Base-by-base conservation (phyloP, 2,329 filamentous ascomycete genomes). In the Fusarium pseudograminearum region DNA sequence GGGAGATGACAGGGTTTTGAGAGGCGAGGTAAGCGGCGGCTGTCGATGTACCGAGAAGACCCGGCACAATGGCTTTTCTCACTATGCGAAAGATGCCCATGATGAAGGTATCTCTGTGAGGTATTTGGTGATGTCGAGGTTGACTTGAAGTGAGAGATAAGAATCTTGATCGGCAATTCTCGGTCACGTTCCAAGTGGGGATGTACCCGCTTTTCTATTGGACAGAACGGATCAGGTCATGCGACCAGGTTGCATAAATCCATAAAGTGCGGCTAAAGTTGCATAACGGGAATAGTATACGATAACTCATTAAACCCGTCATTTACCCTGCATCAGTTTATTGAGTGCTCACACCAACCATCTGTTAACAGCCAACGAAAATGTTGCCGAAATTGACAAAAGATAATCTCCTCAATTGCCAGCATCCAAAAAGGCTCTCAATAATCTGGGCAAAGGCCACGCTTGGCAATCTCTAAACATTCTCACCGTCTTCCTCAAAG, bases 11-110 rank as follows among this genome's bases (percentile, higher is more conserved):
- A 40, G 81, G 83, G 71, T 87, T 89, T 65, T 84, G 82, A 65
- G 85, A 82, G 53, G 80, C 83, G 44, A 85, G 77, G 52, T 86
- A 83, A 64, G 86, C 81, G 18, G 78, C 79, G 5, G 77, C 85
- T 24, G 81, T 81, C 18, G 85, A 85, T 16, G 85, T 83, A 68
- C 85, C 84, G 22, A 83, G 79, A 34, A 83, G 78, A 57, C 82
- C 82, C 7, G 81, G 80, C 61, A 83, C 80, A 50, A 84, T 69
- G 4, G 84, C 79, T 69, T 84, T 83, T 40, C 80, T 81, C 48
- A 86, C 77, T 67, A 89, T 74, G 26, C 80, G 80, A 54, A 87
- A 77, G 69, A 89, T 74, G n/a, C 85, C 86, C 87, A 89, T 89
- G n/a, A 47, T 73, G 48, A 46, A 30, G 4, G n/a, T 33, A 15